A percentile compares a stretch with the other conserved stretches of the same genome.
These are phyloP conservation scores for Penicillium ucsense DNA, from an alignment of 495 filamentous ascomycete species.

Conservation along the genomic window DNA sequence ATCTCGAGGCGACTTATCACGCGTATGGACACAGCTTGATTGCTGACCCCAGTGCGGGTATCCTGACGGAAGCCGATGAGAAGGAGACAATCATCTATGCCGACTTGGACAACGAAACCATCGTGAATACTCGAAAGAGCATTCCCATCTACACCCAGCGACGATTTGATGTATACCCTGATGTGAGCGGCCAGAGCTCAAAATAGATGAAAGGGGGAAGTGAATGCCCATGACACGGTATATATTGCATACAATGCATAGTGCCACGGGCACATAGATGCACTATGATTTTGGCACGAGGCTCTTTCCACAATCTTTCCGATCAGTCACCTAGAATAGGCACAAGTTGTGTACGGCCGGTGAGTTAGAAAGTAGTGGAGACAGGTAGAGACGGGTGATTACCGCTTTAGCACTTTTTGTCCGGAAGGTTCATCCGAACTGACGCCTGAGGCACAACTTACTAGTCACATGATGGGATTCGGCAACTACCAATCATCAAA, in stretches of 20 bases:
- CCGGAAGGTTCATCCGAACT: background rate
- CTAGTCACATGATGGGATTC: background rate
- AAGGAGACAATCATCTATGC: constrained; percentile 66
- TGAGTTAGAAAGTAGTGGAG: too few relatives aligned
- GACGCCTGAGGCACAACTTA: background rate
- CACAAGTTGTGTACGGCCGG: too few relatives aligned
- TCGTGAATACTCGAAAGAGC: constrained; percentile 67
- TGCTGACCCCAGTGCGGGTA: constrained; percentile 76
- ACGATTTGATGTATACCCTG: constrained; percentile 91
- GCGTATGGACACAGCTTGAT: constrained; percentile 89
- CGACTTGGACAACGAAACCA: constrained; percentile 59
- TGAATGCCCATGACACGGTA: background rate
- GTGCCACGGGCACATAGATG: too few relatives aligned
- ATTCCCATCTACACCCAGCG: constrained; percentile 82
- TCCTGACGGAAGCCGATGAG: constrained; percentile 67
- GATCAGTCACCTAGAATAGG: too few relatives aligned
- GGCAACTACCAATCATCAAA: constrained; percentile 4
- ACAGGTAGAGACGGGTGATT: too few relatives aligned
- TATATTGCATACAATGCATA: background rate
- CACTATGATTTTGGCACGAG: too few relatives aligned
- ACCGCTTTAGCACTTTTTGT: background rate
- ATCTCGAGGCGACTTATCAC: constrained; percentile 67
- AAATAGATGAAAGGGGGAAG: background rate
- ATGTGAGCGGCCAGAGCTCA: constrained; percentile 49
- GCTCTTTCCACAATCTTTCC: too few relatives aligned